Evolutionary conservation across 2,329 filamentous ascomycete species (phyloP), one percentile per base, ranked within the genome.

Genomic region (Dactylonectria macrodidyma): DNA sequence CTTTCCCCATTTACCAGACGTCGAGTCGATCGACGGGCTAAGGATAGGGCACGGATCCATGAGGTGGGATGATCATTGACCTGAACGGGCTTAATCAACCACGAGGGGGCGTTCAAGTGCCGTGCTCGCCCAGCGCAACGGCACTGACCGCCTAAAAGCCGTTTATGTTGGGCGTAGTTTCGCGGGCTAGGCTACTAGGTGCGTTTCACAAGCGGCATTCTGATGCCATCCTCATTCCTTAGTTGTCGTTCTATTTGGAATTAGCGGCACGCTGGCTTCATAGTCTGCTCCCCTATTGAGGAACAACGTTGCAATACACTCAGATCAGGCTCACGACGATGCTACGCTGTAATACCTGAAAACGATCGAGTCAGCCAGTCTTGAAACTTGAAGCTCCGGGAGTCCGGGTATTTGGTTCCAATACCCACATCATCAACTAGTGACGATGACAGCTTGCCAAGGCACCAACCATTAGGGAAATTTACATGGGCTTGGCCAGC

Each of bases 361-460:
- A 52, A 57, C 24, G 11, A 14, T 24, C 30, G n/a, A 4, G 9
- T 54, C 34, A 63, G 36, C 44, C 19, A 34, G 44, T 51, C 44
- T 24, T 46, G 60, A 46, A 57, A n/a, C 36, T 14, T 38, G 33
- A 22, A n/a, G 5, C 9, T 57, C 22, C 19, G 19, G 19, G 19
- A 19, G 19, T 19, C 19, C 5, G 9, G 7, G 6, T 24, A 12
- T 7, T 44, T 57, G 5, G 30, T 30, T 6, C 48, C 12, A 2
- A 5, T n/a, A 26, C 11, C 52, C 44, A 34, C 46, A 19, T 24
- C n/a, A 57, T 57, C 52, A 57, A 52, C 52, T 24, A 30, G 44
- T 57, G 59, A 54, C 59, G 59, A 61, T 24, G 10, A 54, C 34
- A 41, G 34, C 36, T n/a, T 34, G 47, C 47, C 14, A 1, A 44